Conservation (phyloP, 208 protist genomes). For the Acanthamoeba culbertsoni region DNA sequence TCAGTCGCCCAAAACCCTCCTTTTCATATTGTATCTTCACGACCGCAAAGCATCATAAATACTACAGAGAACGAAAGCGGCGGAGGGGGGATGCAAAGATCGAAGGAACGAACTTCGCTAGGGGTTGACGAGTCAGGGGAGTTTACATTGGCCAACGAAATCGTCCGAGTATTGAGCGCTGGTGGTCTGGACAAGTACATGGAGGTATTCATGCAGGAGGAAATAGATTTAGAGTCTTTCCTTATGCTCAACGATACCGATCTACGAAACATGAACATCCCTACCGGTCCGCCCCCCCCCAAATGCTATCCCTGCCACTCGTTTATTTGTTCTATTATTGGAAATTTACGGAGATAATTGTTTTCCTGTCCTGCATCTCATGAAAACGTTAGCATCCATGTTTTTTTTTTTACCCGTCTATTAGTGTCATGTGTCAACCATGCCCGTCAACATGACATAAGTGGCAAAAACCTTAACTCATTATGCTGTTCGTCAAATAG, state of each 20-base stretch:
- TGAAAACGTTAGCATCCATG: too few relatives aligned
- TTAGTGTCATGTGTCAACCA: too few relatives aligned
- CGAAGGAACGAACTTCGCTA: neutral
- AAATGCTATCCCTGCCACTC: neutral
- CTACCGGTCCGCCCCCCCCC: neutral
- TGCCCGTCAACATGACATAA: too few relatives aligned
- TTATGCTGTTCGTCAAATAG: too few relatives aligned
- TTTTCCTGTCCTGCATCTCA: too few relatives aligned
- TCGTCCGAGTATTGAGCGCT: neutral
- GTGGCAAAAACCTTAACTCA: too few relatives aligned
- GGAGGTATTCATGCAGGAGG: slow-evolving; percentile 7
- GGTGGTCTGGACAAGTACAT: slow-evolving; percentile 32
- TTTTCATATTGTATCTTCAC: neutral
- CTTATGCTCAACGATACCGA: slow-evolving; percentile 51
- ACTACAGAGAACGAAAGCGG: too few relatives aligned
- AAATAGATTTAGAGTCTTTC: slow-evolving; percentile 49
- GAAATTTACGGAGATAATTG: too few relatives aligned
- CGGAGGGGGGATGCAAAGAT: neutral
- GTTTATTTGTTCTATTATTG: neutral
- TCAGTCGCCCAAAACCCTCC: neutral
- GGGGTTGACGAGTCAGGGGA: slow-evolving; percentile 10
- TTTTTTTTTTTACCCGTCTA: neutral
- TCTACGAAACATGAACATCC: slow-evolving; percentile 19
- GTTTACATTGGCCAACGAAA: slow-evolving; percentile 2
- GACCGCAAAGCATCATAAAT: neutral